Evolutionary conservation across 2,329 filamentous ascomycete genomes (phyloP).

Genomic region (Gliomastix tumulicola): DNA sequence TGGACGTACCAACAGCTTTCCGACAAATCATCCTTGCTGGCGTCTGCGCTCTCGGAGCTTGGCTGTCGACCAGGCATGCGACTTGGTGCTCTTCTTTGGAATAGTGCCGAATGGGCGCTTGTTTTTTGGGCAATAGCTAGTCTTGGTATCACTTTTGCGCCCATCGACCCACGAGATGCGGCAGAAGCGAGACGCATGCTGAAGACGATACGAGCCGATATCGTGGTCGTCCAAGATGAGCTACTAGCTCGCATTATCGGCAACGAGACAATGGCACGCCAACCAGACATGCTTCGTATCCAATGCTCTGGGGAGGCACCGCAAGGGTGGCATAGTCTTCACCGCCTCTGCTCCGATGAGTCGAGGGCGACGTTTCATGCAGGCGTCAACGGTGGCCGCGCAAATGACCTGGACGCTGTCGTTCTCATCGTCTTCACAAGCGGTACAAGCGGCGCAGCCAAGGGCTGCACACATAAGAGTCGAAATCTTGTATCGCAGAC

Average conservation of each 20-base stretch:
- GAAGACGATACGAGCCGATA: constrained; percentile 12
- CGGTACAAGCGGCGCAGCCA: constrained; percentile 39
- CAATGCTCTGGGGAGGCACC: constrained; percentile 11
- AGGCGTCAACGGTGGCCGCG: background rate
- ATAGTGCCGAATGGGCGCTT: constrained; percentile 29
- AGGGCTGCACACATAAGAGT: constrained; percentile 34
- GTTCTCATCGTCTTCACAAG: constrained; percentile 40
- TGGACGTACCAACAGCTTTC: constrained; percentile 9
- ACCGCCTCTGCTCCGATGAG: too few relatives aligned
- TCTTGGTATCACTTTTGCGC: constrained; percentile 23
- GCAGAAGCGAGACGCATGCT: constrained; percentile 15
- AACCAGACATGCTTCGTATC: constrained; percentile 13
- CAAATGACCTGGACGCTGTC: constrained; percentile 8
- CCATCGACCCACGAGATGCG: constrained; percentile 20
- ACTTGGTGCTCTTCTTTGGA: constrained; percentile 22
- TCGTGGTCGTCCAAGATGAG: constrained; percentile 24
- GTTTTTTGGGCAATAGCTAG: constrained; percentile 27
- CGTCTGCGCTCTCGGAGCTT: constrained; percentile 10
- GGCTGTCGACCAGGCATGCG: constrained; percentile 18
- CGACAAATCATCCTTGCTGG: constrained; percentile 14
- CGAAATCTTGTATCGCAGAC: constrained; percentile 28
- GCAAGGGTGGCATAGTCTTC: constrained; percentile 13
- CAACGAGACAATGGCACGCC: constrained; percentile 9
- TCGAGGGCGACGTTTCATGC: constrained; percentile 4
- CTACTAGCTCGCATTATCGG: too few relatives aligned